Evolutionary conservation across 495 filamentous ascomycete genomes (phyloP).

Genomic region (Annulohypoxylon moriforme): DNA sequence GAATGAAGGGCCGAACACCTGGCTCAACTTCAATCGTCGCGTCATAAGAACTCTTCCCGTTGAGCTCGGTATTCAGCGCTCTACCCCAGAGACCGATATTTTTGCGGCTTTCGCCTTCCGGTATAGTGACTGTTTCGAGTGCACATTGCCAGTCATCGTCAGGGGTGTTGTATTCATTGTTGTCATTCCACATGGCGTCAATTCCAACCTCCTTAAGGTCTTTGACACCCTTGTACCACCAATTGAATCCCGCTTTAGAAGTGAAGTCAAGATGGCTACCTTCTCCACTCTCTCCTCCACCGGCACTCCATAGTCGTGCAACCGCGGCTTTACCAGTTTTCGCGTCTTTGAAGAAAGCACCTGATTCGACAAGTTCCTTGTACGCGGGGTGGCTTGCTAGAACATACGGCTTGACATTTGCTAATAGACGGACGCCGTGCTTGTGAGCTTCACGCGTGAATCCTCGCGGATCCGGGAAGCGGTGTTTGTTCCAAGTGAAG

Average conservation of each 20-base stretch:
- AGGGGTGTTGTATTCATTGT: constrained; percentile 77
- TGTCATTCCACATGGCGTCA: constrained; percentile 81
- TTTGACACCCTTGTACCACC: constrained; percentile 74
- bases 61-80: constrained; percentile 71
- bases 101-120: constrained; percentile 47
- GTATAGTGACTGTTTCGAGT: constrained; percentile 56
- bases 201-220: constrained; percentile 69
- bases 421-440: constrained; percentile 70
- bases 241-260: constrained; percentile 69
- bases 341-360: constrained; percentile 71
- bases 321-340: constrained; percentile 61
- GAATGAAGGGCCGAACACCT: constrained; percentile 68
- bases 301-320: constrained; percentile 74
- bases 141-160: constrained; percentile 71
- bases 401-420: constrained; percentile 79
- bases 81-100: constrained; percentile 73
- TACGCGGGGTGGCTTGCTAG: constrained; percentile 73
- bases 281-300: constrained; percentile 73
- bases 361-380: constrained; percentile 60
- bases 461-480: constrained; percentile 72
- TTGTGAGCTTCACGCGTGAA: constrained; percentile 70
- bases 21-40: constrained; percentile 67
- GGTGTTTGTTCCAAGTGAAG: constrained; percentile 75
- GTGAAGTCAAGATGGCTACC: constrained; percentile 79
- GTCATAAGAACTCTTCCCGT: constrained; percentile 73